These are phyloP conservation scores for Rostrohypoxylon terebratum DNA, from an alignment of 495 filamentous ascomycete genomes.

Conservation along the genomic window DNA sequence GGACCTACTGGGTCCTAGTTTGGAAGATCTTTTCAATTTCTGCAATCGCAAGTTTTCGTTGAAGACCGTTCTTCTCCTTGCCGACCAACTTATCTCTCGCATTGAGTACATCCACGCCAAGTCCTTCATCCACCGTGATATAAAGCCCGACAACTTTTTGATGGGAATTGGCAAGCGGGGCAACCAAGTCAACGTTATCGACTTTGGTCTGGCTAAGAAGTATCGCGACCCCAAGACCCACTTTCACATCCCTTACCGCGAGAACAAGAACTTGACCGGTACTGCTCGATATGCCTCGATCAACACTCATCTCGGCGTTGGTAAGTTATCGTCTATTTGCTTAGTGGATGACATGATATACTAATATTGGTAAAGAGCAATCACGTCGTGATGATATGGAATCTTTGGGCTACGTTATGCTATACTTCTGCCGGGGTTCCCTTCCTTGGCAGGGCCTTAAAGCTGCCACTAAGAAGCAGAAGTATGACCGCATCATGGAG, in stretches of 20 bases:
- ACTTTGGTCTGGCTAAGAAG: constrained; percentile 99
- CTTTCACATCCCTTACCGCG: constrained; percentile 99
- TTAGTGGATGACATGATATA: not conserved
- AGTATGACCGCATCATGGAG: constrained; percentile 99
- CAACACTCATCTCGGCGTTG: constrained; percentile 98
- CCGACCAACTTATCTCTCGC: constrained; percentile 98
- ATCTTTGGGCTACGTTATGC: constrained; percentile 98
- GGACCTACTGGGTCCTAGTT: constrained; percentile 93
- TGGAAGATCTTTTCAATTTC: constrained; percentile 99
- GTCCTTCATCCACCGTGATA: constrained; percentile 99
- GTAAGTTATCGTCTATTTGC: constrained; percentile 53
- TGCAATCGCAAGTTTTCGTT: constrained; percentile 99
- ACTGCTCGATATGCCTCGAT: constrained; percentile 99
- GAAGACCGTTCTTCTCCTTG: constrained; percentile 98
- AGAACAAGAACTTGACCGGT: constrained; percentile 99
- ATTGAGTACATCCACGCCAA: constrained; percentile 99
- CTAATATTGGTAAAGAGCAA: constrained; percentile 76
- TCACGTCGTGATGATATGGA: constrained; percentile 99
- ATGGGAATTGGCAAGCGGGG: constrained; percentile 99
- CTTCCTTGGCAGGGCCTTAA: constrained; percentile 99
- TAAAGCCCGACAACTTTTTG: constrained; percentile 99
- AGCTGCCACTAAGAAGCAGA: constrained; percentile 99
- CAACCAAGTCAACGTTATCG: constrained; percentile 99
- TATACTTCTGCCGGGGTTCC: constrained; percentile 99
- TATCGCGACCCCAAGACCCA: constrained; percentile 99